Percentiles rank a stretch among this genome's conserved stretches.
These are phyloP conservation scores for Gynandropsis gynandra DNA, from an alignment of 345 rosid species.

Conservation along the genomic window DNA sequence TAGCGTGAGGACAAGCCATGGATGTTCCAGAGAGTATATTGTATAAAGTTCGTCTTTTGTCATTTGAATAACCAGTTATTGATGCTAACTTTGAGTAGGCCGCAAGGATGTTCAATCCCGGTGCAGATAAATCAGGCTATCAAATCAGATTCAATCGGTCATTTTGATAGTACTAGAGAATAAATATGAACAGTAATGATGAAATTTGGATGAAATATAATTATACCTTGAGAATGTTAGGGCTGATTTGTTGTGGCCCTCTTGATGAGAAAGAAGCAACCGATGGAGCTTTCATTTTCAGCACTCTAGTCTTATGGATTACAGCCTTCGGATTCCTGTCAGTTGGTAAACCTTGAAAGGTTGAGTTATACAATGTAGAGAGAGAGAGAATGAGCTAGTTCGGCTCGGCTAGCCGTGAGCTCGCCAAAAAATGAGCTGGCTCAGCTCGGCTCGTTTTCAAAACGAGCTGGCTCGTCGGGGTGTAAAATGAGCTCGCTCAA, in stretches of 20 bases:
- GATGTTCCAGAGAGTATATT: slow-evolving; percentile 80
- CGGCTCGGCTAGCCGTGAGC: no score
- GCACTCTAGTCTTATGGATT: slow-evolving; percentile 44
- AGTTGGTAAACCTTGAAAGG: background rate
- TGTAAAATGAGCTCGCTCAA: no score
- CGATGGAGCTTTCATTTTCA: slow-evolving; percentile 37
- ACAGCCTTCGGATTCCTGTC: slow-evolving; percentile 52
- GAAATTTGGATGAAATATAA: background rate
- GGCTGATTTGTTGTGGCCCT: slow-evolving; percentile 61
- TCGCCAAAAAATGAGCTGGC: no score
- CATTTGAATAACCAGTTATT: slow-evolving; percentile 34
- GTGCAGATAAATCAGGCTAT: slow-evolving; percentile 90
- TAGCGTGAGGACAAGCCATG: slow-evolving; percentile 81
- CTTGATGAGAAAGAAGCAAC: slow-evolving; percentile 72
- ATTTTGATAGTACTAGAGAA: no score
- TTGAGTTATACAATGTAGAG: background rate
- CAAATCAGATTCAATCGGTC: background rate
- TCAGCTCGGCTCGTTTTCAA: no score
- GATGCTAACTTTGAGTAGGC: slow-evolving; percentile 49
- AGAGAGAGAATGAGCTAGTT: background rate
- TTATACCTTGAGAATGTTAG: slow-evolving; percentile 64
- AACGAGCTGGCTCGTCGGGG: no score
- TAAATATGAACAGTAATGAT: no score
- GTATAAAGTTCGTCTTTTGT: slow-evolving; percentile 35
- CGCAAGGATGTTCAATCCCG: slow-evolving; percentile 72